Percentiles rank a stretch among this genome's conserved stretches.
These are phyloP conservation scores for Elsinoe ampelina DNA, from an alignment of 2,329 filamentous ascomycete species.

Conservation along the genomic window DNA sequence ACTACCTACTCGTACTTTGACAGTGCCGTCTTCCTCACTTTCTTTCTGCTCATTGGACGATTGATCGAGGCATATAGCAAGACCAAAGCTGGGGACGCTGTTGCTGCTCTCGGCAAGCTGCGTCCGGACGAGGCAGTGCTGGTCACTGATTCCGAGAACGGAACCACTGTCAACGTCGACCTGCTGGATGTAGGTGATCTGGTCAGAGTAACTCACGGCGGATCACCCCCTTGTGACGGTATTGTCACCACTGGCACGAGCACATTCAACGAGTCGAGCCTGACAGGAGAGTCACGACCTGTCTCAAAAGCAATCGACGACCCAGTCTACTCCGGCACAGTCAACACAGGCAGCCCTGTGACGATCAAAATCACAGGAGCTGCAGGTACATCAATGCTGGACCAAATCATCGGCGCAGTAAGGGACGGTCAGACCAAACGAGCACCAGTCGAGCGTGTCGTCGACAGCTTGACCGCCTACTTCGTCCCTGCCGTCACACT, in stretches of 20 bases:
- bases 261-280: conserved; percentile 78
- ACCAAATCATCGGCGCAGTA: conserved; percentile 68
- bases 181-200: conserved; percentile 47
- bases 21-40: conserved; percentile 80
- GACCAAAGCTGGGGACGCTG: conserved; percentile 77
- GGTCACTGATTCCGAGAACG: conserved; percentile 38
- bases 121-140: conserved; percentile 68
- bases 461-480: conserved; percentile 63
- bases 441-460: conserved; percentile 66
- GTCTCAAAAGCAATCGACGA: conserved; percentile 57
- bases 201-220: conserved; percentile 67
- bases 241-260: conserved; percentile 46
- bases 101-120: conserved; percentile 68
- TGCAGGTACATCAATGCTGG: conserved; percentile 64
- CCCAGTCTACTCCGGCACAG: conserved; percentile 60
- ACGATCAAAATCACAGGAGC: conserved; percentile 55
- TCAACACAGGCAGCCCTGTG: conserved; percentile 59
- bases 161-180: conserved; percentile 50
- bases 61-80: conserved; percentile 85
- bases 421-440: conserved; percentile 67
- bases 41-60: conserved; percentile 70
- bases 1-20: conserved; percentile 61
- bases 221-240: conserved; percentile 79
- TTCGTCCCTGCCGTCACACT: conserved; percentile 67
- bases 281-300: conserved; percentile 68